These are phyloP conservation scores for Micromonas pusilla DNA, from an alignment of 139 green algal species.

Conservation along the genomic window DNA sequence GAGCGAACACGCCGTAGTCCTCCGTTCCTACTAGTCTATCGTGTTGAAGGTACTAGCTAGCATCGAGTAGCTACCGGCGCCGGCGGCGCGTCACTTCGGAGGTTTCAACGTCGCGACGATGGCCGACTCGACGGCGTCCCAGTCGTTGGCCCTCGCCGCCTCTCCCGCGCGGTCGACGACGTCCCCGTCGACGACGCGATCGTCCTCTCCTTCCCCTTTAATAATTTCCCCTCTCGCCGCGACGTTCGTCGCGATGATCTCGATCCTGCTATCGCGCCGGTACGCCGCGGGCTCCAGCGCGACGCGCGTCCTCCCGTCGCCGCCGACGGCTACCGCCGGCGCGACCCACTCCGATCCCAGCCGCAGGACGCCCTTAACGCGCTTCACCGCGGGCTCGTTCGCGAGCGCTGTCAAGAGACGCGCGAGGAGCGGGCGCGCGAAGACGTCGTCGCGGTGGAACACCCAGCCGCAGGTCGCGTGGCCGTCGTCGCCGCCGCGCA, in stretches of 20 bases:
- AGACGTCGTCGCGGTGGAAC: slow-evolving; percentile 21
- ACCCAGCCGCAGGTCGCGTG: background rate
- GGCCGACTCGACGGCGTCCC: background rate
- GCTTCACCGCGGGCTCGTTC: background rate
- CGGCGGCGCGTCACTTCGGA: no score
- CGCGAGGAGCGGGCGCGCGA: background rate
- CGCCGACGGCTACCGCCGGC: background rate
- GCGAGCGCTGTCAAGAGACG: background rate
- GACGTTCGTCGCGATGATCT: slow-evolving; percentile 2
- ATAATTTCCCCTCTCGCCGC: background rate
- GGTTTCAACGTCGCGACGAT: background rate
- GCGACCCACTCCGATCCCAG: background rate
- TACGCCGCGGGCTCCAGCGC: background rate
- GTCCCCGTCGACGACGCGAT: background rate
- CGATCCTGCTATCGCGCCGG: slow-evolving; percentile 9
- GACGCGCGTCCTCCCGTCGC: background rate
- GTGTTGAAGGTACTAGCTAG: no score
- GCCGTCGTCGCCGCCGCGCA: background rate
- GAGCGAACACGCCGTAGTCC: no score
- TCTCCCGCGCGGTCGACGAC: background rate
- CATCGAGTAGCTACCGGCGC: no score
- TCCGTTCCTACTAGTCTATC: no score
- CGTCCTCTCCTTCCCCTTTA: no score
- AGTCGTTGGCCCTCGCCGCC: background rate
- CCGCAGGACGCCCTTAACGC: slow-evolving; percentile 4